Evolutionary conservation across 2,329 filamentous ascomycete genomes (phyloP).

Genomic region (Apiospora rasikravindrae): DNA sequence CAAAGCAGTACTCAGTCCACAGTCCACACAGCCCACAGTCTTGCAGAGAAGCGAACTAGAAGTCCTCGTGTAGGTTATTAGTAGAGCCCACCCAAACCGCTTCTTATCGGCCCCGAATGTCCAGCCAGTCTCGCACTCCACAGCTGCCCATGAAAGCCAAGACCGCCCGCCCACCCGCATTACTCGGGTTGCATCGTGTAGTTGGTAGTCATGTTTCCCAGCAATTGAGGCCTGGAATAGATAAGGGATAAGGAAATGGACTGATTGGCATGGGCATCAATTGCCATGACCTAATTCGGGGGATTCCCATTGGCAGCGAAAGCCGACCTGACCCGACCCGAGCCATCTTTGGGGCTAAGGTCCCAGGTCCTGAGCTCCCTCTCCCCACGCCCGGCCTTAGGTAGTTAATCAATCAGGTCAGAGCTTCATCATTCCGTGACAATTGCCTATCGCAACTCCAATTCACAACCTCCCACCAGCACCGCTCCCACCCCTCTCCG

Average conservation of each 20-base stretch:
- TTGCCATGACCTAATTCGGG: neutral
- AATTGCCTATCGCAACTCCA: neutral
- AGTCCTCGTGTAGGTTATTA: neutral
- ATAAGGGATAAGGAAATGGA: neutral
- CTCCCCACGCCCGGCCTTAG: neutral
- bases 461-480: neutral
- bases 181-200: neutral
- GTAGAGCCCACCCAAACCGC: neutral
- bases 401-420: slow-evolving; percentile 9
- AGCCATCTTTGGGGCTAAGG: neutral
- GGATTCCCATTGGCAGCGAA: neutral
- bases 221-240: neutral
- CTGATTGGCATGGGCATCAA: neutral
- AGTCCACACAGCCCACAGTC: neutral
- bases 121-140: neutral
- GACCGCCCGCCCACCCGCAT: neutral
- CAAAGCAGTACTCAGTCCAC: neutral
- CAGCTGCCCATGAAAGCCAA: neutral
- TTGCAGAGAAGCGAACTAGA: neutral
- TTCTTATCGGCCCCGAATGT: neutral
- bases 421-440: neutral
- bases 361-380: neutral
- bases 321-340: slow-evolving; percentile 10
- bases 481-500: neutral
- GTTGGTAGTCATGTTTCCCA: neutral